These are phyloP conservation scores for Starmera pachycereana DNA, from an alignment of 805 yeast genomes.

Conservation along the genomic window DNA sequence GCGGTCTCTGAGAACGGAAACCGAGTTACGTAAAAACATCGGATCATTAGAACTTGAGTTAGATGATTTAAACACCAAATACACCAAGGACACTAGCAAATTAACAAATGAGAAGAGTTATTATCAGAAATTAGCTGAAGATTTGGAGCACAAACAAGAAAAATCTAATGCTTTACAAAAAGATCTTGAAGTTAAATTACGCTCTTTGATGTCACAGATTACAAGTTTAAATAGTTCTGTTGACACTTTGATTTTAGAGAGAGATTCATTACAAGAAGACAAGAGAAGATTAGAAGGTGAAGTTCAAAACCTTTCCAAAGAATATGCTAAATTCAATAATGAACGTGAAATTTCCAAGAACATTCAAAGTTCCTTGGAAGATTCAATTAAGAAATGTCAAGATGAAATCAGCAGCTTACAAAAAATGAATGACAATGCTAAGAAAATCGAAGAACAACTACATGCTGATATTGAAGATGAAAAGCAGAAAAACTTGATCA, in stretches of 20 bases:
- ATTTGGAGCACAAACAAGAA: conserved; percentile 34
- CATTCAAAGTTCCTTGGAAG: conserved; percentile 10
- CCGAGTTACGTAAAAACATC: conserved; percentile 51
- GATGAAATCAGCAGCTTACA: conserved; percentile 21
- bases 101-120: conserved; percentile 32
- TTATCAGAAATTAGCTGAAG: conserved; percentile 28
- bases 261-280: conserved; percentile 46
- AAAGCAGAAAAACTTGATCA: conserved; percentile 43
- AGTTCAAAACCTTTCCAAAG: conserved; percentile 29
- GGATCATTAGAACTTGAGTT: conserved; percentile 51
- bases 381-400: conserved; percentile 18
- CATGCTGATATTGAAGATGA: conserved; percentile 22
- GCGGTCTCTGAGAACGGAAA: conserved; percentile 50
- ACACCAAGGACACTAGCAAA: conserved; percentile 25
- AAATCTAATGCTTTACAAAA: conserved; percentile 29
- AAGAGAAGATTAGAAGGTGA: conserved; percentile 36
- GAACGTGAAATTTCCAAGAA: conserved; percentile 17
- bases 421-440: conserved; percentile 17
- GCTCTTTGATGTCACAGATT: conserved; percentile 41
- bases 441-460: conserved; percentile 15
- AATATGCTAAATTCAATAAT: conserved; percentile 26
- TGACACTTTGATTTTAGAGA: conserved; percentile 50
- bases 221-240: conserved; percentile 46
- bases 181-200: conserved; percentile 34
- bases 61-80: conserved; percentile 39